Percentiles rank a stretch among this genome's conserved stretches.
These are phyloP conservation scores for Wickerhamiella spandovensis DNA, from an alignment of 805 yeast species.

Conservation along the genomic window DNA sequence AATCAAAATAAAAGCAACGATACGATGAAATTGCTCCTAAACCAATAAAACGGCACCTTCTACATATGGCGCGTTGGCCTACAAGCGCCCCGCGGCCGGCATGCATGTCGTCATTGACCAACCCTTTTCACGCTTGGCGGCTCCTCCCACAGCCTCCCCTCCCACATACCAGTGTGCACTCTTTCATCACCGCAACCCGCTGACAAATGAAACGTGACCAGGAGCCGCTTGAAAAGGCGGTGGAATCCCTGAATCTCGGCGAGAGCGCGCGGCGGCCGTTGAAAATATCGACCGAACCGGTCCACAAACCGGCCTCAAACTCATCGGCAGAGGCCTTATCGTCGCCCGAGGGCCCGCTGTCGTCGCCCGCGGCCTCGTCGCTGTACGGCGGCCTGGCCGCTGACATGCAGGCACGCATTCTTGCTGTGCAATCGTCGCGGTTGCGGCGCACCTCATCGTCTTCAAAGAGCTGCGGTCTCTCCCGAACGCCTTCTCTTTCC, in stretches of 20 bases:
- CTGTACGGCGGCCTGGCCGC: constrained; percentile 29
- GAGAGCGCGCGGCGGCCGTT: background rate
- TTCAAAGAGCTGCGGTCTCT: constrained; percentile 5
- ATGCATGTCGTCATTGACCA: background rate
- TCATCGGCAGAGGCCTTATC: background rate
- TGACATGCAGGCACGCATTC: constrained; percentile 72
- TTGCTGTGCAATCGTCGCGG: constrained; percentile 79
- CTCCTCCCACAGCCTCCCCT: no score
- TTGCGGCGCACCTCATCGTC: constrained; percentile 26
- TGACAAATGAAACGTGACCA: background rate
- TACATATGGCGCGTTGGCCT: no score
- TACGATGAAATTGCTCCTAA: no score
- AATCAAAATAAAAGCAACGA: no score
- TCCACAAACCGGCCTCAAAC: background rate
- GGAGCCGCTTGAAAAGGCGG: background rate
- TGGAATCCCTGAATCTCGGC: background rate
- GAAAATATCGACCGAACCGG: background rate
- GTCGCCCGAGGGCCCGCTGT: background rate
- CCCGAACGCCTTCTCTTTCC: constrained; percentile 9
- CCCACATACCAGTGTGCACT: background rate
- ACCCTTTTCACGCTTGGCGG: background rate
- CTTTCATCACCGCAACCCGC: background rate
- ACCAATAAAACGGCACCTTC: no score
- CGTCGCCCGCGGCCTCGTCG: constrained; percentile 9
- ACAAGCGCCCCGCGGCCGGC: no score